Percentiles rank a stretch among this genome's conserved stretches.
Conservation (phyloP, 2,329 filamentous ascomycete species). For the Phaeosphaeria sp. region DNA sequence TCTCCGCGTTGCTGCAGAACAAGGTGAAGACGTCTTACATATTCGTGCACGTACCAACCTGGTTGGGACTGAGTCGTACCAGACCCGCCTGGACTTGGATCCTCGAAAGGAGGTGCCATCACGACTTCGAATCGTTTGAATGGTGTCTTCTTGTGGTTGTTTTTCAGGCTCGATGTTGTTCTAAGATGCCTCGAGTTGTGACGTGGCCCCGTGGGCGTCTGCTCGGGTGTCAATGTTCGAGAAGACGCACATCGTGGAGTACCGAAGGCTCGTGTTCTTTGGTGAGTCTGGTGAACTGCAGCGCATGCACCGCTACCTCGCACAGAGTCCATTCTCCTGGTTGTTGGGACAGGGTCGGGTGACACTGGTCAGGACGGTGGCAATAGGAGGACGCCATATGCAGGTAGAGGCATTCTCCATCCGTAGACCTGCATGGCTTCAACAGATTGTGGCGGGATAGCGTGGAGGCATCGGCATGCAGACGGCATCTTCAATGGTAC, state of each 20-base stretch:
- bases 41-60: background rate
- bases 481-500: constrained; percentile 1
- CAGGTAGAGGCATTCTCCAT: constrained; percentile 14
- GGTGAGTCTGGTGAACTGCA: constrained; percentile 21
- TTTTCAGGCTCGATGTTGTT: background rate
- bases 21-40: background rate
- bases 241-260: constrained; percentile 8
- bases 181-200: background rate
- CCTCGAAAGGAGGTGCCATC: too few relatives aligned
- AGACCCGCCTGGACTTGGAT: too few relatives aligned
- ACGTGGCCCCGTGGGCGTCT: background rate
- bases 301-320: constrained; percentile 40
- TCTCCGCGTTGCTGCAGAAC: background rate
- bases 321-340: constrained; percentile 44
- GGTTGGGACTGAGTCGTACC: too few relatives aligned
- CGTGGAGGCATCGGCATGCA: background rate
- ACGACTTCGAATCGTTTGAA: too few relatives aligned
- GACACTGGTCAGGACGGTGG: constrained; percentile 27
- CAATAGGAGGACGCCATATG: constrained; percentile 32
- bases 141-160: background rate
- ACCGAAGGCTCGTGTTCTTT: constrained; percentile 3
- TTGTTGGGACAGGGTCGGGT: constrained; percentile 41
- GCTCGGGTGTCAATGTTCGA: background rate
- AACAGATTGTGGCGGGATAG: constrained; percentile 1
- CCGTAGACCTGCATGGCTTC: constrained; percentile 5